Evolutionary conservation across 2,329 filamentous ascomycete genomes (phyloP).

Genomic region (Lecanicillium sp.): DNA sequence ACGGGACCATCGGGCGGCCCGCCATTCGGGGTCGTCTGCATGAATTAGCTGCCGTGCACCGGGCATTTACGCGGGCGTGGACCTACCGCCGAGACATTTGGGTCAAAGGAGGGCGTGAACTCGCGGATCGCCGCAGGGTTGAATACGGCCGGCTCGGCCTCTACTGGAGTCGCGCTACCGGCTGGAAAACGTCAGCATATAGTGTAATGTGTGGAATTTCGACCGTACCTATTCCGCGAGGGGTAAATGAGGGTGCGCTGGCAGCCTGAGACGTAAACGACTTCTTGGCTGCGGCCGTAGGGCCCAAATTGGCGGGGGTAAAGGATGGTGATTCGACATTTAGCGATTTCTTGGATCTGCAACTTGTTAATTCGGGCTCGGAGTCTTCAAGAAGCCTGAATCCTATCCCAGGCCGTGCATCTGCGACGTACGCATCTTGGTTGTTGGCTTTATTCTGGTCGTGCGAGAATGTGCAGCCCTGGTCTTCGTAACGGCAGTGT

Average conservation of each 20-base stretch:
- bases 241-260: slow-evolving; percentile 82
- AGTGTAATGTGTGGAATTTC: no score
- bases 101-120: slow-evolving; percentile 54
- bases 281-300: slow-evolving; percentile 55
- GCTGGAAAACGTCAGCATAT: neutral
- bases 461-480: slow-evolving; percentile 87
- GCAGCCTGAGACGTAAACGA: slow-evolving; percentile 84
- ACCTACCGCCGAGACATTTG: slow-evolving; percentile 25
- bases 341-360: slow-evolving; percentile 64
- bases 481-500: slow-evolving; percentile 85
- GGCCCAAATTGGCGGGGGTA: slow-evolving; percentile 57
- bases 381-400: no score
- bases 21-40: slow-evolving; percentile 40
- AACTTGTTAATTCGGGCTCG: no score
- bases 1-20: slow-evolving; percentile 37
- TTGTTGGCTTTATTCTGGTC: slow-evolving; percentile 57
- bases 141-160: slow-evolving; percentile 41
- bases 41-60: slow-evolving; percentile 1
- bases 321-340: slow-evolving; percentile 97
- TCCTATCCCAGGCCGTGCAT: no score
- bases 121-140: slow-evolving; percentile 54
- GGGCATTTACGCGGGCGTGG: neutral
- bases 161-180: slow-evolving; percentile 30
- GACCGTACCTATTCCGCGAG: slow-evolving; percentile 50
- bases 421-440: slow-evolving; percentile 16